Conservation (phyloP, 805 yeast species). For the Spathaspora sp. region DNA sequence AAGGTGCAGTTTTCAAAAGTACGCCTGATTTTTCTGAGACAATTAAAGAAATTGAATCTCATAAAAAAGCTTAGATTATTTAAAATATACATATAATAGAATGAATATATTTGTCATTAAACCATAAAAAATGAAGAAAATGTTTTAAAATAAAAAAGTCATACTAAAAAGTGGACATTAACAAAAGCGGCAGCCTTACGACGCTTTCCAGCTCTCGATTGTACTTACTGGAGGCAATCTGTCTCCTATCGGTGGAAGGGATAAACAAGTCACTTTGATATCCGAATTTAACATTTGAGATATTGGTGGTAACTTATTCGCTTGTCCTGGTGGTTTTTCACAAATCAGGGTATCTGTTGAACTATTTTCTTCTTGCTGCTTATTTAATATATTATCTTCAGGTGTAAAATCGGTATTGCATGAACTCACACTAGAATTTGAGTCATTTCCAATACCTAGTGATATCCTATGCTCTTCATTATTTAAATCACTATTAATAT, state of each 20-base stretch:
- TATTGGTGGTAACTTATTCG: slow-evolving; percentile 5
- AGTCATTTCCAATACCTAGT: not conserved
- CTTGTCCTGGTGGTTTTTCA: not conserved
- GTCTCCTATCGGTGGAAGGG: slow-evolving; percentile 6
- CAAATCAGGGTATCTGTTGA: not conserved
- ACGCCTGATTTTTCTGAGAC: slow-evolving; percentile 6
- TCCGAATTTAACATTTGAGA: slow-evolving; percentile 6
- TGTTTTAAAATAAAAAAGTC: not conserved
- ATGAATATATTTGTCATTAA: not conserved
- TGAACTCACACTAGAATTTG: not conserved
- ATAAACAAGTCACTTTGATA: not conserved
- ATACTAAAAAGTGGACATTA: not conserved
- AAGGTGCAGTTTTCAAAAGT: slow-evolving; percentile 21
- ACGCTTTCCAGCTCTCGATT: slow-evolving; percentile 4
- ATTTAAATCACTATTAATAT: not conserved
- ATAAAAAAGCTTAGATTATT: not conserved
- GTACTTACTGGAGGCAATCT: slow-evolving; percentile 6
- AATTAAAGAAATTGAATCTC: slow-evolving; percentile 2
- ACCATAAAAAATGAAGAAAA: not conserved
- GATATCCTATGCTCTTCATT: not conserved
- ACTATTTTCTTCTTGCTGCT: not conserved
- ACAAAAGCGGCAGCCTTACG: not conserved
- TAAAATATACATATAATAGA: not conserved
- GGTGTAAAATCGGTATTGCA: not conserved
- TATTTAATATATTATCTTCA: not conserved